phyloP scores from a whole-genome alignment of 2,329 filamentous ascomycete species.

The Exophiala oligosperma region DNA sequence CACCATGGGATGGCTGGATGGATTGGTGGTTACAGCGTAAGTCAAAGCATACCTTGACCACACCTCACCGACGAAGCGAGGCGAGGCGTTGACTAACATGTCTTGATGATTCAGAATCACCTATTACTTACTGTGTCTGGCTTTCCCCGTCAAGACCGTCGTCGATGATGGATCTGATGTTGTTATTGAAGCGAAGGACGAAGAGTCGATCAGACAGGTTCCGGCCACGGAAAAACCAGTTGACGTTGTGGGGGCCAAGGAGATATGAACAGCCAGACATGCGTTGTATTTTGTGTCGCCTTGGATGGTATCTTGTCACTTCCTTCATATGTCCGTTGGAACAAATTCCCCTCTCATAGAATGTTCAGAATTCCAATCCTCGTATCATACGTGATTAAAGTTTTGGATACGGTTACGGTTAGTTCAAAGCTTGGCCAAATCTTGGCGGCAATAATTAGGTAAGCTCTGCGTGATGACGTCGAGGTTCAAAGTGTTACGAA shows the following conservation, averaged over 20 bases:
- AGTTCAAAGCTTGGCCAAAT: neutral
- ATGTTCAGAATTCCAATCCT: too few species aligned
- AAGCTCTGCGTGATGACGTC: neutral
- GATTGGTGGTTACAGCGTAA: constrained; percentile 45
- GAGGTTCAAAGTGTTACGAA: neutral
- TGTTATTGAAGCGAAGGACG: constrained; percentile 5
- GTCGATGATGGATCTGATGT: neutral
- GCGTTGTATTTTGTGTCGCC: too few species aligned
- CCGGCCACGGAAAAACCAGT: neutral
- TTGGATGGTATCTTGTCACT: too few species aligned
- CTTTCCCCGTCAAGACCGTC: constrained; percentile 1
- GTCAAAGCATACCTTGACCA: neutral
- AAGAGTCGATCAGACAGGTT: neutral
- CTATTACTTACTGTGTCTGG: constrained; percentile 9
- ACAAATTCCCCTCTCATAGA: too few species aligned
- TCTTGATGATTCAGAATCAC: neutral
- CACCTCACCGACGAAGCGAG: neutral
- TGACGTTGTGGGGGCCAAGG: neutral
- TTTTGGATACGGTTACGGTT: neutral
- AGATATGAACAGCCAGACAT: neutral
- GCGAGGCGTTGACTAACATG: neutral
- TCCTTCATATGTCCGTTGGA: too few species aligned
- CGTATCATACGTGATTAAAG: too few species aligned
- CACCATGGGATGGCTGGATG: constrained; percentile 64
- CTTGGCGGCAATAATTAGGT: too few species aligned